These are phyloP conservation scores for Phaeosphaeriaceae sp. DNA, from an alignment of 2,329 filamentous ascomycete genomes.

Conservation along the genomic window DNA sequence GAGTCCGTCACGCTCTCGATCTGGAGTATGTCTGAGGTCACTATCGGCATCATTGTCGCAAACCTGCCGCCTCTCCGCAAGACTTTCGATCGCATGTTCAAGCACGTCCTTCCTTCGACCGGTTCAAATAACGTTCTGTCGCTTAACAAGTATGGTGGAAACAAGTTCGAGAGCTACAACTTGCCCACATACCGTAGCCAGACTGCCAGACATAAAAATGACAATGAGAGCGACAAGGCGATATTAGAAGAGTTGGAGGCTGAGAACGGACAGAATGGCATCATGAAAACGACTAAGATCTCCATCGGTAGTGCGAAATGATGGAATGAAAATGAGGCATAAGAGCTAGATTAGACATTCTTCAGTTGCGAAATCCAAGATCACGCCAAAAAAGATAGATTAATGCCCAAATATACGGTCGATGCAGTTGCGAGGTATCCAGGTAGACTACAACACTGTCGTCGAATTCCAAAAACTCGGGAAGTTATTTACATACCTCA, in stretches of 20 bases:
- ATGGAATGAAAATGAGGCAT: background rate
- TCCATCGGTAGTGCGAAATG: background rate
- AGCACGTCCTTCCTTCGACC: conserved; percentile 23
- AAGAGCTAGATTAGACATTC: too few relatives aligned
- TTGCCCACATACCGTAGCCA: background rate
- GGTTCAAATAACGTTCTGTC: background rate
- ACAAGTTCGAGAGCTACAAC: background rate
- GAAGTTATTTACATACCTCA: too few relatives aligned
- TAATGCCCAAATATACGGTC: too few relatives aligned
- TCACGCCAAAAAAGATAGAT: too few relatives aligned
- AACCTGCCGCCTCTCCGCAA: conserved; percentile 37
- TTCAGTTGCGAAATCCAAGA: too few relatives aligned
- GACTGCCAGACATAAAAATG: background rate
- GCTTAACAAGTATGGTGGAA: too few relatives aligned
- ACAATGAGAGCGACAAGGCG: background rate
- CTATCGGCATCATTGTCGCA: conserved; percentile 29
- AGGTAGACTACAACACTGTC: too few relatives aligned
- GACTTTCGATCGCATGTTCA: conserved; percentile 27
- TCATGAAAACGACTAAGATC: background rate
- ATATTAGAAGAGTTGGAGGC: background rate
- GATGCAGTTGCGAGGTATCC: too few relatives aligned
- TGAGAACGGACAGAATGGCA: background rate
- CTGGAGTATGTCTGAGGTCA: conserved; percentile 33
- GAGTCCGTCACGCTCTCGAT: conserved; percentile 32
- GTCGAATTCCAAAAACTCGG: too few relatives aligned